A percentile compares a stretch with the other conserved stretches of the same genome.
Evolutionary conservation across 1,284 basidiomycete genomes (phyloP).

Genomic region (Leccinum griseonigrum): DNA sequence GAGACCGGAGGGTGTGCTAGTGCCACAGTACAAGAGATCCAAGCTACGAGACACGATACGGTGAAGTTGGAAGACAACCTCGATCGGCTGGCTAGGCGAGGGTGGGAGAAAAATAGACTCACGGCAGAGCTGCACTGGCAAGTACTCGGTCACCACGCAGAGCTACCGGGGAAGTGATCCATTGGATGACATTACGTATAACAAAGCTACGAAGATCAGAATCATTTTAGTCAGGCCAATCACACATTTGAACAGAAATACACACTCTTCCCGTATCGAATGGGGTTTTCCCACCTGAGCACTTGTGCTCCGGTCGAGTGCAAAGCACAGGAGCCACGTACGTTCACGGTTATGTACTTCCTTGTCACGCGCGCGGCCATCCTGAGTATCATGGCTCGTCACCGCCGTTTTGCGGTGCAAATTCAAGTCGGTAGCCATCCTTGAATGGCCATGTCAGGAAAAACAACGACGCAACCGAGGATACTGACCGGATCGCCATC

Average conservation of each 20-base stretch:
- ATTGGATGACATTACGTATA: slow-evolving; percentile 79
- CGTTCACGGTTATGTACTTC: slow-evolving; percentile 93
- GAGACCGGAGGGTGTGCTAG: slow-evolving; percentile 78
- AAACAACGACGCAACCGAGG: not conserved
- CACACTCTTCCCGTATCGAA: slow-evolving; percentile 83
- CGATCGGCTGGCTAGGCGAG: not conserved
- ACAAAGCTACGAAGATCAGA: slow-evolving; percentile 58
- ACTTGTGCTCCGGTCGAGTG: slow-evolving; percentile 85
- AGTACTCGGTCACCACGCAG: slow-evolving; percentile 63
- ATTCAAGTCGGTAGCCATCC: slow-evolving; percentile 96
- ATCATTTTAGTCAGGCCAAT: not conserved
- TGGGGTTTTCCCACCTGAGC: slow-evolving; percentile 93
- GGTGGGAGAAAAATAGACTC: slow-evolving; percentile 30
- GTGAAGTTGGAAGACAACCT: slow-evolving; percentile 54
- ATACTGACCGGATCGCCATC: slow-evolving; percentile 73
- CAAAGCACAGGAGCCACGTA: slow-evolving; percentile 92
- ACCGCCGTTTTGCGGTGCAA: slow-evolving; percentile 85
- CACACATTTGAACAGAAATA: slow-evolving; percentile 21
- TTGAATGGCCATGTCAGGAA: slow-evolving; percentile 29
- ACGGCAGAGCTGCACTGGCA: slow-evolving; percentile 59
- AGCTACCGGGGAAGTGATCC: slow-evolving; percentile 64
- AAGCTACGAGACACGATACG: slow-evolving; percentile 85
- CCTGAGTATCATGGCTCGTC: slow-evolving; percentile 66
- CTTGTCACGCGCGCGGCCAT: slow-evolving; percentile 68
- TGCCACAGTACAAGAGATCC: slow-evolving; percentile 88